Evolutionary conservation across 176 grass and related monocot genomes (phyloP).

Genomic region (Carex parvula): DNA sequence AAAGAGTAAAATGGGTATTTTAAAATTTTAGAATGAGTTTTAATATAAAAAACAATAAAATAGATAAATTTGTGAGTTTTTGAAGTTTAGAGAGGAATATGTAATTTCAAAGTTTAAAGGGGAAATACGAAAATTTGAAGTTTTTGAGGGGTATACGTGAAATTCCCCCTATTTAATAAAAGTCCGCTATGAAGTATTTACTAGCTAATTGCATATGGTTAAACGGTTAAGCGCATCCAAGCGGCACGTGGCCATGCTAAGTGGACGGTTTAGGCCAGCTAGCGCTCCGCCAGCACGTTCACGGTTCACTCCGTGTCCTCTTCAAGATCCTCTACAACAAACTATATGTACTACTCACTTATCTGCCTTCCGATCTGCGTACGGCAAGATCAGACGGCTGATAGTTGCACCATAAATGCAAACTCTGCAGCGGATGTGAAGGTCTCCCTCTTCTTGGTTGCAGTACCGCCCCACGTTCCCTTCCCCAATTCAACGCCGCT

Average conservation of each 20-base stretch:
- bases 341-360: too few relatives aligned
- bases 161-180: neutral
- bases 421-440: neutral
- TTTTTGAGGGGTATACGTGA: too few relatives aligned
- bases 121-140: too few relatives aligned
- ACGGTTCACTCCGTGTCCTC: neutral
- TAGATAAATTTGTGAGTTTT: too few relatives aligned
- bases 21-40: too few relatives aligned
- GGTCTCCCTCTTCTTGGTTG: neutral
- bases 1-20: too few relatives aligned
- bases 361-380: neutral
- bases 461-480: conserved; percentile 28
- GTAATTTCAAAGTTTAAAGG: too few relatives aligned
- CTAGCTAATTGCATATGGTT: neutral
- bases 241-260: conserved; percentile 14
- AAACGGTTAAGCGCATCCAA: neutral
- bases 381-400: neutral
- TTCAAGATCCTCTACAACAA: neutral
- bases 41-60: too few relatives aligned
- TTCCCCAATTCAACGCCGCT: neutral
- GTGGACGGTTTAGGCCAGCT: conserved; percentile 10
- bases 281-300: neutral
- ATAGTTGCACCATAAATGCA: neutral
- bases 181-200: neutral
- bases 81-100: too few relatives aligned